Conservation (phyloP, 345 rosid genomes). For the Viola odorata region DNA sequence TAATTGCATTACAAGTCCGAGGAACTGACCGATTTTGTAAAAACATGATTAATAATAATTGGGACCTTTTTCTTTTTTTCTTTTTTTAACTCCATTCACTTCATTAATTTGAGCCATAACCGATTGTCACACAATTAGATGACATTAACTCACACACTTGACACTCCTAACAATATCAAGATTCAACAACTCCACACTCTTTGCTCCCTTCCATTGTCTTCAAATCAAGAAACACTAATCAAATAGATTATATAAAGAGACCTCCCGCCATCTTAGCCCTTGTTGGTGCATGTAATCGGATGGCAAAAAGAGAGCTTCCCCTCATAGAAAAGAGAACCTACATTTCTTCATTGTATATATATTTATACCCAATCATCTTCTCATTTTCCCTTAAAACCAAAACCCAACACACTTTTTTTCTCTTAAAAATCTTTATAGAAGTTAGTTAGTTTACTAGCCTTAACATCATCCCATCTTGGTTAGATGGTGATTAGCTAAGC, state of each 20-base stretch:
- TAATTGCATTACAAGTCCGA: no score
- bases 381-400: conserved; percentile 34
- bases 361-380: conserved; percentile 35
- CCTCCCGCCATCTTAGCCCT: conserved; percentile 31
- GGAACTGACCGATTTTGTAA: no score
- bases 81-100: no score
- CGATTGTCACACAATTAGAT: no score
- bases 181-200: no score
- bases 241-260: conserved; percentile 22
- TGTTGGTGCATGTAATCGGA: conserved; percentile 7
- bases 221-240: conserved; percentile 20
- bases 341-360: background rate
- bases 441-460: conserved; percentile 48
- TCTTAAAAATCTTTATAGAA: conserved; percentile 14
- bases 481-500: conserved; percentile 30
- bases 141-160: no score
- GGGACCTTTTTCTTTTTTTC: no score
- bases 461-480: background rate
- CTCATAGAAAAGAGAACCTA: background rate
- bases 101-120: no score
- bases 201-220: background rate
- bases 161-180: no score
- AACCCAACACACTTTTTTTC: conserved; percentile 20
- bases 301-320: conserved; percentile 41
- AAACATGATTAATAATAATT: no score